Conservation (phyloP, 257 asterid genomes). For the Orobanche coerulescens region DNA sequence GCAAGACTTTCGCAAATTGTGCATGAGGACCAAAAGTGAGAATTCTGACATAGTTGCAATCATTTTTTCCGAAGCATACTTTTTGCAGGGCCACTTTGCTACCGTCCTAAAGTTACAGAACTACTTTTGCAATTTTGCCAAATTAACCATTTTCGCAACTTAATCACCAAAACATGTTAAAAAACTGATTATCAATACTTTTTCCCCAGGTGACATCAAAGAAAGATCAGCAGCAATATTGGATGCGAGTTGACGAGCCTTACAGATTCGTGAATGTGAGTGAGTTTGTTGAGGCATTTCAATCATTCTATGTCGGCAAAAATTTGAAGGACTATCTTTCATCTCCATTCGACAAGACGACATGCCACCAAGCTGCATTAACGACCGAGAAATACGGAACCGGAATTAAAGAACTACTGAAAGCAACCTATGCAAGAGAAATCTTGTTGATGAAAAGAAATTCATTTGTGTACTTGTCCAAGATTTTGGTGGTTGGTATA, state of each 20-base stretch:
- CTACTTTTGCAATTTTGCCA: no score
- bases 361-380: slow-evolving; percentile 45
- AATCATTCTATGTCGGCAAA: slow-evolving; percentile 28
- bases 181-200: no score
- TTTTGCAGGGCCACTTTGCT: no score
- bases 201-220: slow-evolving; percentile 35
- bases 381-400: slow-evolving; percentile 32
- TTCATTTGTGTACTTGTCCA: slow-evolving; percentile 32
- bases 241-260: slow-evolving; percentile 28
- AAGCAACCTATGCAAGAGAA: slow-evolving; percentile 32
- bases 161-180: neutral
- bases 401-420: slow-evolving; percentile 26
- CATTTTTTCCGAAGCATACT: no score
- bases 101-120: no score
- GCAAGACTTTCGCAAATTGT: no score
- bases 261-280: slow-evolving; percentile 31
- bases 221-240: slow-evolving; percentile 47
- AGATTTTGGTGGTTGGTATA: slow-evolving; percentile 26
- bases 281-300: slow-evolving; percentile 34
- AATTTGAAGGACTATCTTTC: slow-evolving; percentile 24
- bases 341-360: slow-evolving; percentile 33
- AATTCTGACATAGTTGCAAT: no score
- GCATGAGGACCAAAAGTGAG: no score
- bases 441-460: slow-evolving; percentile 44
- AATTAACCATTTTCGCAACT: neutral